These are phyloP conservation scores for Phymatotrichopsis omnivora DNA, from an alignment of 2,329 filamentous ascomycete species.

Conservation along the genomic window DNA sequence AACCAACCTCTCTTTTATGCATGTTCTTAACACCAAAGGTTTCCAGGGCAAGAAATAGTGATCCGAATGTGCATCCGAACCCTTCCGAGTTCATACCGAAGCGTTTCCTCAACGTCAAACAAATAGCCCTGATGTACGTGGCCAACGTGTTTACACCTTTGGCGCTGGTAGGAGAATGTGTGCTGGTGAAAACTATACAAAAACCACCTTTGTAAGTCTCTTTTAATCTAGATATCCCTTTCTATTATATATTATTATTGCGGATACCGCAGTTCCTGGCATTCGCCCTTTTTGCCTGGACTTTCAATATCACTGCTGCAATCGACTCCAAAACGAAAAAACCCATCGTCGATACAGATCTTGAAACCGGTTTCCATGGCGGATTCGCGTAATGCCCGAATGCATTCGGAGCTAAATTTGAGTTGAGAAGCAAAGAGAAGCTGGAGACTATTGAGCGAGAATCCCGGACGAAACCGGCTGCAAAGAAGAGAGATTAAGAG, in stretches of 20 bases:
- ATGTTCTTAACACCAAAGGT: not conserved
- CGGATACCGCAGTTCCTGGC: conserved; percentile 45
- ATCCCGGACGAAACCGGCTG: too few species aligned
- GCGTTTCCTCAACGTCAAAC: conserved; percentile 4
- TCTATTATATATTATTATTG: not conserved
- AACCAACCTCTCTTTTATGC: not conserved
- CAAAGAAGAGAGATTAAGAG: too few species aligned
- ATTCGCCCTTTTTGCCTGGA: conserved; percentile 49
- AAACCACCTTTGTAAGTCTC: conserved; percentile 1
- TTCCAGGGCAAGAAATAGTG: conserved; percentile 11
- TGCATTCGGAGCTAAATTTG: not conserved
- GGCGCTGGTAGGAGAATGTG: conserved; percentile 3
- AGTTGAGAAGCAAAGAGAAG: not conserved
- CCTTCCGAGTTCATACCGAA: conserved; percentile 23
- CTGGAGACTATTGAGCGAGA: conserved; percentile 1
- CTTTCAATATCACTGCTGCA: conserved; percentile 40
- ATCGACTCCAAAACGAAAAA: conserved; percentile 10
- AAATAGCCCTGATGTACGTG: not conserved
- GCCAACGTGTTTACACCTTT: not conserved
- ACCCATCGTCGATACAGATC: conserved; percentile 1
- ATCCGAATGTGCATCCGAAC: conserved; percentile 5
- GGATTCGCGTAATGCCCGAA: not conserved
- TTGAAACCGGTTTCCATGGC: conserved; percentile 1
- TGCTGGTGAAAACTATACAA: conserved; percentile 4
- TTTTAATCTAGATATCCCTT: not conserved